Conservation (phyloP, 352 stramenopile genomes). For the Albugo laibachii region DNA sequence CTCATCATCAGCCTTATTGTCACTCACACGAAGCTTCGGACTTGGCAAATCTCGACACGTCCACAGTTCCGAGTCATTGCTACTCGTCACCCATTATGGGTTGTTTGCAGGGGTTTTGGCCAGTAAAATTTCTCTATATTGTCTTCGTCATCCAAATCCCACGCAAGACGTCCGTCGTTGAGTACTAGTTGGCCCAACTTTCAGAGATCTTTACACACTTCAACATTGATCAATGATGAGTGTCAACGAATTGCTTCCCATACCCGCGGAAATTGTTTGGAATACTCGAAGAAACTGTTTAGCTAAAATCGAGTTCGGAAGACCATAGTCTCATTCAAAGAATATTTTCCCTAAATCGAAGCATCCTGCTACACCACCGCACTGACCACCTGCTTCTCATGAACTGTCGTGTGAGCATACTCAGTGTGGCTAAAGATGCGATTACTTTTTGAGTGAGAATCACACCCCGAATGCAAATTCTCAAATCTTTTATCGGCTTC, state of each 20-base stretch:
- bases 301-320: slow-evolving; percentile 31
- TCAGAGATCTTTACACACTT: slow-evolving; percentile 41
- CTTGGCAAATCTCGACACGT: too few species aligned
- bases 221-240: slow-evolving; percentile 49
- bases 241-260: slow-evolving; percentile 31
- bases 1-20: too few species aligned
- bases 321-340: slow-evolving; percentile 34
- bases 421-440: slow-evolving; percentile 27
- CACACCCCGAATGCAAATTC: slow-evolving; percentile 14
- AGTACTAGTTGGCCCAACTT: slow-evolving; percentile 29
- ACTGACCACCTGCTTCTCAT: slow-evolving; percentile 58
- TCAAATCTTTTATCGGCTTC: slow-evolving; percentile 20
- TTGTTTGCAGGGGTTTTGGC: too few species aligned
- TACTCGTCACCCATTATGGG: too few species aligned
- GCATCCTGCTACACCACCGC: slow-evolving; percentile 47
- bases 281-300: slow-evolving; percentile 24
- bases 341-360: slow-evolving; percentile 42
- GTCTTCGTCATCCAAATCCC: too few species aligned
- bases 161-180: slow-evolving; percentile 20
- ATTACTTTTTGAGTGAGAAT: slow-evolving; percentile 25
- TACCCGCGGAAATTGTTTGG: slow-evolving; percentile 41
- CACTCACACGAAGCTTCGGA: too few species aligned
- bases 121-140: too few species aligned
- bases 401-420: slow-evolving; percentile 31
- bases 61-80: too few species aligned